Conservation (phyloP, 306 rosid genomes). For the Gynostemma pentaphyllum region DNA sequence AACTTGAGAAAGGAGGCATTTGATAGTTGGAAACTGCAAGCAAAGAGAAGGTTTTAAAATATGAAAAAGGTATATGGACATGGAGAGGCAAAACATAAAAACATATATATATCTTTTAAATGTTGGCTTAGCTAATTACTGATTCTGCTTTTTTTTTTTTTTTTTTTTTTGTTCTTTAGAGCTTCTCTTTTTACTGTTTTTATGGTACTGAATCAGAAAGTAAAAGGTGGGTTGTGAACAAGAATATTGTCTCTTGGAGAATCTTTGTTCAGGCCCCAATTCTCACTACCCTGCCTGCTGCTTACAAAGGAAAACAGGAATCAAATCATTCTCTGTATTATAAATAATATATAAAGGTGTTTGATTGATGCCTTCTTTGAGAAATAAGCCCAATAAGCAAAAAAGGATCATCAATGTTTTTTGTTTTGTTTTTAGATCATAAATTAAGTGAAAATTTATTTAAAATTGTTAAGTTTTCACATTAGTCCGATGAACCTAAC, state of each 20-base stretch:
- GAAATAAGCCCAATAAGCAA: constrained; percentile 5
- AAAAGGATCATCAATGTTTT: too few species aligned
- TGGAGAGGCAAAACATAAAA: constrained; percentile 48
- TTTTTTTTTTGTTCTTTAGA: not conserved
- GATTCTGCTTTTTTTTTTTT: constrained; percentile 1
- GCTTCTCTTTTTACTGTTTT: constrained; percentile 10
- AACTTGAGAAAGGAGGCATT: constrained; percentile 87
- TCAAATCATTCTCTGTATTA: not conserved
- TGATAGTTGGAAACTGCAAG: constrained; percentile 65
- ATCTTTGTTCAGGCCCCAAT: constrained; percentile 1
- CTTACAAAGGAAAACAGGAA: not conserved
- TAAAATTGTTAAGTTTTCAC: too few species aligned
- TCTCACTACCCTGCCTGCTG: not conserved
- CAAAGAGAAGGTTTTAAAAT: constrained; percentile 62
- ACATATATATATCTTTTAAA: too few species aligned
- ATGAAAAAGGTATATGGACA: constrained; percentile 23
- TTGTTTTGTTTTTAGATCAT: too few species aligned
- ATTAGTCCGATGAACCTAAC: too few species aligned
- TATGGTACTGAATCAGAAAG: constrained; percentile 10
- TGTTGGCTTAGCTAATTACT: not conserved
- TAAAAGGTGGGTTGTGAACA: constrained; percentile 29
- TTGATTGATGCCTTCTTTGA: constrained; percentile 3
- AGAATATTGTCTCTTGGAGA: constrained; percentile 46
- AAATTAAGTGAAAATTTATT: too few species aligned
- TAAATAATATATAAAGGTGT: not conserved